Conservation (phyloP, 306 rosid genomes). For the Pachyrhizus erosus region DNA sequence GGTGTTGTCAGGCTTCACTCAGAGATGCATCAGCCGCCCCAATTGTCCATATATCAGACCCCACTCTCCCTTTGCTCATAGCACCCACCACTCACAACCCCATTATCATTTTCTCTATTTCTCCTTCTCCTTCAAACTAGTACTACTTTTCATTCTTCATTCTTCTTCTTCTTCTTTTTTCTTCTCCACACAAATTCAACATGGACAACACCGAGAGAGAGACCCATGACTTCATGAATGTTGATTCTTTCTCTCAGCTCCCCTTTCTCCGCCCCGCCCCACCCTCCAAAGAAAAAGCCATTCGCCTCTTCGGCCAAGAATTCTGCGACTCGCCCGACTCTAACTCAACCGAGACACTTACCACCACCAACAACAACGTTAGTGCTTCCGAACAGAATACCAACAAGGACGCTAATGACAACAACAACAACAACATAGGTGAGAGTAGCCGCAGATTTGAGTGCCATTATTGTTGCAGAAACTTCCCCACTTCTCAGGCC, state of each 20-base stretch:
- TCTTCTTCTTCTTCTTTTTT: too few relatives aligned
- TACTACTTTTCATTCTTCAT: too few relatives aligned
- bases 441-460: constrained; percentile 76
- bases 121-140: not conserved
- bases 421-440: constrained; percentile 14
- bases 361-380: constrained; percentile 8
- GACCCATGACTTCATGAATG: constrained; percentile 91
- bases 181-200: too few relatives aligned
- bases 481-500: constrained; percentile 91
- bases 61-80: constrained; percentile 53
- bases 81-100: constrained; percentile 44
- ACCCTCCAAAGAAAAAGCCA: constrained; percentile 53
- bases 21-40: constrained; percentile 65
- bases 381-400: not conserved
- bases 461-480: constrained; percentile 88
- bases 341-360: too few relatives aligned
- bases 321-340: constrained; percentile 42
- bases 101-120: not conserved
- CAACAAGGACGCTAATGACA: not conserved
- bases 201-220: constrained; percentile 74
- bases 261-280: constrained; percentile 82
- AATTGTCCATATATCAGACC: constrained; percentile 54
- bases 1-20: constrained; percentile 64
- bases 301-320: constrained; percentile 78
- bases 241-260: constrained; percentile 84